Base-by-base conservation (phyloP, 768 basidiomycete genomes). In the Candolleomyces eurysporus region DNA sequence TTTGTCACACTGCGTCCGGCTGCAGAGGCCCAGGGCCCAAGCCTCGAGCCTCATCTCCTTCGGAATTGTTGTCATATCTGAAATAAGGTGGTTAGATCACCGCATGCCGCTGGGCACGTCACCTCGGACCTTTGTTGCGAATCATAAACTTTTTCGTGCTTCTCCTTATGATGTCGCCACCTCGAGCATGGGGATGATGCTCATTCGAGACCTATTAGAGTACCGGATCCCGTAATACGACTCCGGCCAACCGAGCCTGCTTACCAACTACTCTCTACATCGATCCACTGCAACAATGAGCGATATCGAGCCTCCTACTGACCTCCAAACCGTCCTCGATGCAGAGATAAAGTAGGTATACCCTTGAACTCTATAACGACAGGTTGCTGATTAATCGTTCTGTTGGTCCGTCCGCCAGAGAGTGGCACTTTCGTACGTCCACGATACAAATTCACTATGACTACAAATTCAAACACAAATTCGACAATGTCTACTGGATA, bases 361-460 rank as follows among this genome's bases (percentile, higher is more conserved):
- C n/a, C n/a, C n/a, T n/a, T n/a, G 11, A 58, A 13, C 5, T 16
- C 36, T 48, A 22, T 17, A 43, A 43, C 9, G 42, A 63, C 22
- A 50, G 16, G 56, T 39, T 14, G 53, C 36, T 42, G 26, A 61
- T 55, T 48, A 30, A 19, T 60, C 30, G 32, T 36, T 45, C 39
- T 59, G 9, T 26, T 39, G n/a, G 0, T 45, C 16, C 8, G n/a
- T 30, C 48, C 43, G 43, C 13, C 66, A 89, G 89, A 70, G 89
- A 91, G 69, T 91, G 89, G 89, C 89, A 91, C 67, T 91, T 91
- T 67, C 89, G 89, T 90, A 69, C 66, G 84, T 72, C 6, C 17
- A 57, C 26, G 26, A 26, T 26, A 4, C 26, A 26, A 4, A 26
- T 26, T 26, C 26, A 26, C 26, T 61, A 46, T 49, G 31, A 10